phyloP scores from a whole-genome alignment of 441 rosid species.

The Pelargonium myrrhifolium region DNA sequence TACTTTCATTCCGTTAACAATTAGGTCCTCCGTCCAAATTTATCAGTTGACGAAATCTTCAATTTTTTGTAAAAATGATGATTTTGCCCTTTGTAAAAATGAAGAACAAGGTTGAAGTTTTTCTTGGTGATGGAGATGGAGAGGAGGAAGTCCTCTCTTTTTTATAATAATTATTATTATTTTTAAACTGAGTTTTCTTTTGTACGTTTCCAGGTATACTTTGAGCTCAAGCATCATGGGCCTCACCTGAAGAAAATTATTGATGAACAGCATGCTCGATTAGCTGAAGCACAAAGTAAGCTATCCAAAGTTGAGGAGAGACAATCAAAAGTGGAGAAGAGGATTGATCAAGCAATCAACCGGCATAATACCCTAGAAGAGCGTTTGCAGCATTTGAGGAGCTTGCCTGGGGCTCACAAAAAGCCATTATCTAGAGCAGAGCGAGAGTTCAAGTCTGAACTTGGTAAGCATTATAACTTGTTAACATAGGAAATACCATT shows the following conservation, averaged over 20 bases:
- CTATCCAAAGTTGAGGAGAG: constrained; percentile 60
- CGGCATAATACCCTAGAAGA: constrained; percentile 51
- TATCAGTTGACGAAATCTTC: too few relatives aligned
- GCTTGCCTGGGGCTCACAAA: constrained; percentile 67
- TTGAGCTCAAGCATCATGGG: constrained; percentile 84
- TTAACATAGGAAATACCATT: too few relatives aligned
- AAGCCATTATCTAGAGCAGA: constrained; percentile 88
- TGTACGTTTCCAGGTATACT: constrained; percentile 10
- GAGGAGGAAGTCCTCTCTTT: too few relatives aligned
- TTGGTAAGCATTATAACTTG: constrained; percentile 45
- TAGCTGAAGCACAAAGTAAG: constrained; percentile 53
- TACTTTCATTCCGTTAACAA: too few relatives aligned
- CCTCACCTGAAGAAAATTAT: constrained; percentile 76
- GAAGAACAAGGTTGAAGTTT: too few relatives aligned
- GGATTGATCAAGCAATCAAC: constrained; percentile 40
- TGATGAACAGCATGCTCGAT: constrained; percentile 62
- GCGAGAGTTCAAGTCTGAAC: constrained; percentile 70
- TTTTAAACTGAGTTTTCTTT: too few relatives aligned
- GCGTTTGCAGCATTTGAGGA: constrained; percentile 59
- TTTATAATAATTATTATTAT: too few relatives aligned
- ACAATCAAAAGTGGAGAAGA: constrained; percentile 52
- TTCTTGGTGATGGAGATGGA: too few relatives aligned
- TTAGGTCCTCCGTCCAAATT: too few relatives aligned
- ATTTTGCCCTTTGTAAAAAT: too few relatives aligned
- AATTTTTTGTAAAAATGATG: too few relatives aligned